Conservation (phyloP, 2,329 filamentous ascomycete genomes). For the Epichloe gansuensis region DNA sequence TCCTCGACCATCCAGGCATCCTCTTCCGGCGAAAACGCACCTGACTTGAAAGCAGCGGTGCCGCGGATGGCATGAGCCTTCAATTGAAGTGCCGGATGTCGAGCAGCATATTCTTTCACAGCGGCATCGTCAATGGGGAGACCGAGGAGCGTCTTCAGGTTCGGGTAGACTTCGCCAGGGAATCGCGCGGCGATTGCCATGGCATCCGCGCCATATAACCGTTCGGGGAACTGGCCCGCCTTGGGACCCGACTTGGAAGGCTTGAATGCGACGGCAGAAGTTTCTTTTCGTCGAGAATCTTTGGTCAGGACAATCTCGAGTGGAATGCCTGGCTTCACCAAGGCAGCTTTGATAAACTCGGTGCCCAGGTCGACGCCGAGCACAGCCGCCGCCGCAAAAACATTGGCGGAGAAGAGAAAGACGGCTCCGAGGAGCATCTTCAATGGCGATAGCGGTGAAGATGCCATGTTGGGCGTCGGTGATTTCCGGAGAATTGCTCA, state of each 20-base stretch:
- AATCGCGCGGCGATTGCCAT: conserved; percentile 77
- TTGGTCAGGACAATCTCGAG: conserved; percentile 97
- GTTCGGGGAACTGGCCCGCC: conserved; percentile 65
- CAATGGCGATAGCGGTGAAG: conserved; percentile 22
- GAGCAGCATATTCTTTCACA: conserved; percentile 56
- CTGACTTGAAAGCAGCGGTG: conserved; percentile 75
- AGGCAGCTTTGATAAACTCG: conserved; percentile 89
- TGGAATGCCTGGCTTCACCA: conserved; percentile 93
- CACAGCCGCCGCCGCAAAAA: conserved; percentile 55
- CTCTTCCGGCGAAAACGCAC: conserved; percentile 46
- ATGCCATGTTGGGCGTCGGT: conserved; percentile 22
- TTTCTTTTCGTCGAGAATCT: conserved; percentile 93
- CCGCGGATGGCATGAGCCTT: conserved; percentile 46
- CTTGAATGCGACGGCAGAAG: conserved; percentile 86
- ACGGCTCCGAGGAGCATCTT: conserved; percentile 26
- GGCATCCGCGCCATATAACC: conserved; percentile 85
- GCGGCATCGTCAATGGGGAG: conserved; percentile 48
- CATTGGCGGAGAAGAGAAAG: conserved; percentile 28
- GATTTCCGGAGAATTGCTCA: conserved; percentile 7
- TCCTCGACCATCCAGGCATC: conserved; percentile 77
- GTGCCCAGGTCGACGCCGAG: conserved; percentile 90
- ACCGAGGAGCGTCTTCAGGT: conserved; percentile 84
- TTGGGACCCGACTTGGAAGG: conserved; percentile 55
- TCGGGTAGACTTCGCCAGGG: conserved; percentile 87
- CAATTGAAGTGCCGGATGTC: conserved; percentile 69